Evolutionary conservation across 176 grass and related monocot genomes (phyloP).

Genomic region (Miscanthus lutarioriparius): DNA sequence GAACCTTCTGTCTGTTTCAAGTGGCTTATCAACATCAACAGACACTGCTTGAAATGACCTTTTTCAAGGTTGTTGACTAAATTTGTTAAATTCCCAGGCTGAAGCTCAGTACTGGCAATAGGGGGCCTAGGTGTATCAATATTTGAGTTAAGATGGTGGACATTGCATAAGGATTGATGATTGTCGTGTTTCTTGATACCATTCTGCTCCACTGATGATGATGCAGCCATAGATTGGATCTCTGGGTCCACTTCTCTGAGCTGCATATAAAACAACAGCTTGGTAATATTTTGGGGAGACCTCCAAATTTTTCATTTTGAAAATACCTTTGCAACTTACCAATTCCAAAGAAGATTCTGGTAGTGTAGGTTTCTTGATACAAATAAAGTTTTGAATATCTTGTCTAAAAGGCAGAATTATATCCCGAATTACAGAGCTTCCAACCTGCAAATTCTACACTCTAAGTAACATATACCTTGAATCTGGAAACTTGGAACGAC

Average conservation of each 20-base stretch:
- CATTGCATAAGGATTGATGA: slow-evolving; percentile 25
- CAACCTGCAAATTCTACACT: slow-evolving; percentile 41
- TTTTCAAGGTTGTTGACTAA: slow-evolving; percentile 10
- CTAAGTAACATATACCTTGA: slow-evolving; percentile 24
- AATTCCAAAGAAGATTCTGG: slow-evolving; percentile 47
- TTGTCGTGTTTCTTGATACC: slow-evolving; percentile 4
- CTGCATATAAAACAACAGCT: slow-evolving; percentile 34
- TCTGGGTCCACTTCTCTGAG: slow-evolving; percentile 41
- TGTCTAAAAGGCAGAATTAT: slow-evolving; percentile 36
- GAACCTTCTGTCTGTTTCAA: slow-evolving; percentile 18
- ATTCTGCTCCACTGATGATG: slow-evolving; percentile 18
- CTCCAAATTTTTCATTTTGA: neutral
- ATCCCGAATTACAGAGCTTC: slow-evolving; percentile 29
- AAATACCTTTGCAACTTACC: slow-evolving; percentile 43
- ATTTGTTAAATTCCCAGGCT: slow-evolving; percentile 20
- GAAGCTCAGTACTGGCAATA: slow-evolving; percentile 32
- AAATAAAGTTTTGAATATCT: slow-evolving; percentile 42
- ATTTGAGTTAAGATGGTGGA: slow-evolving; percentile 24
- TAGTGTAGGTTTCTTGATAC: slow-evolving; percentile 39
- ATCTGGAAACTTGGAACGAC: slow-evolving; percentile 19
- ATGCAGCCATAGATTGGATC: slow-evolving; percentile 14
- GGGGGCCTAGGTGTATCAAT: neutral
- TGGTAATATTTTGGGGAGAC: neutral
- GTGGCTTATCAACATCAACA: neutral
- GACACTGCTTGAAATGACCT: slow-evolving; percentile 18